Percentiles rank a stretch among this genome's conserved stretches.
These are phyloP conservation scores for Zygoascus flipseniorum DNA, from an alignment of 805 yeast species.

Conservation along the genomic window DNA sequence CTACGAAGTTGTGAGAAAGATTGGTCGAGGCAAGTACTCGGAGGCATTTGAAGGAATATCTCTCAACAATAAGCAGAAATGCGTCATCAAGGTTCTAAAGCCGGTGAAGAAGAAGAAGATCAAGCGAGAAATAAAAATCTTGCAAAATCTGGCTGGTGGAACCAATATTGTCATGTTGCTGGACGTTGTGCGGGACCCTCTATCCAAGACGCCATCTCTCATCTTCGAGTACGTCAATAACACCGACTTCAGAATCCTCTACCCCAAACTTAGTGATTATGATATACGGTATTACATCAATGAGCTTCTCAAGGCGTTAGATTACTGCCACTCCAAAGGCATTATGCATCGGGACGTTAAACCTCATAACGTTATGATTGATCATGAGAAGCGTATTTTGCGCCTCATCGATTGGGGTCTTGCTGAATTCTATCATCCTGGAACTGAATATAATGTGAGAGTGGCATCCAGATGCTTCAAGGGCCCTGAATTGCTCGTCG, in stretches of 20 bases:
- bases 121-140: slow-evolving; percentile 77
- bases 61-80: slow-evolving; percentile 49
- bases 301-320: slow-evolving; percentile 72
- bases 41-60: slow-evolving; percentile 87
- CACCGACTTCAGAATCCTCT: slow-evolving; percentile 71
- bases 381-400: slow-evolving; percentile 56
- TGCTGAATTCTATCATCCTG: slow-evolving; percentile 88
- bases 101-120: slow-evolving; percentile 92
- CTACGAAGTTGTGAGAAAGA: slow-evolving; percentile 73
- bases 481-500: slow-evolving; percentile 86
- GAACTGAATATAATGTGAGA: slow-evolving; percentile 82
- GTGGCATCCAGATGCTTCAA: slow-evolving; percentile 91
- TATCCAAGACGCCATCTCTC: slow-evolving; percentile 74
- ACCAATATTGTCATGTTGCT: slow-evolving; percentile 70
- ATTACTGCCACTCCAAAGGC: slow-evolving; percentile 89
- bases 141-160: slow-evolving; percentile 78
- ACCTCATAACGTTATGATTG: slow-evolving; percentile 95
- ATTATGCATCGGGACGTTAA: slow-evolving; percentile 94
- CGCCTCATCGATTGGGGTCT: slow-evolving; percentile 93
- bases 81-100: slow-evolving; percentile 83
- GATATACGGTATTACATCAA: slow-evolving; percentile 81
- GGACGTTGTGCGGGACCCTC: slow-evolving; percentile 76
- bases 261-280: slow-evolving; percentile 63
- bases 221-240: slow-evolving; percentile 80
- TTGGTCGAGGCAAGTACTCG: slow-evolving; percentile 92